A percentile compares a stretch with the other conserved stretches of the same genome.
Conservation (phyloP, 768 basidiomycete species). For the Agaricus subrufescens region DNA sequence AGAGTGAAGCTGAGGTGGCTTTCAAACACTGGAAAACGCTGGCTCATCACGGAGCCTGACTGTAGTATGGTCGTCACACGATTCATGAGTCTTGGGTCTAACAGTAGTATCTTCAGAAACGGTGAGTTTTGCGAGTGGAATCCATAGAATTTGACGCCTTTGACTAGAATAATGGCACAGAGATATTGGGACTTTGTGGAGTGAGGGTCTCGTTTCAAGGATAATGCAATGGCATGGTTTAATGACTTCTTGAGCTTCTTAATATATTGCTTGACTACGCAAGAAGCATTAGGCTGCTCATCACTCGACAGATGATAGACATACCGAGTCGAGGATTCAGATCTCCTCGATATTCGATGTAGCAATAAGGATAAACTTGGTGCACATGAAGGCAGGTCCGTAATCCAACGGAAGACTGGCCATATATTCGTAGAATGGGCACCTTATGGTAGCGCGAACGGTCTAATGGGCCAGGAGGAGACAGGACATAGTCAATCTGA, state of each 20-base stretch:
- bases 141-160: slow-evolving; percentile 95
- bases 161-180: slow-evolving; percentile 78
- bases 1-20: slow-evolving; percentile 84
- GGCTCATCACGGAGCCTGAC: slow-evolving; percentile 79
- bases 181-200: slow-evolving; percentile 56
- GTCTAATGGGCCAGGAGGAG: slow-evolving; percentile 59
- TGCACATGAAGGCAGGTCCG: slow-evolving; percentile 88
- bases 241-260: slow-evolving; percentile 66
- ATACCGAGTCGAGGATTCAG: slow-evolving; percentile 62
- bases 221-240: slow-evolving; percentile 82
- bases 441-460: slow-evolving; percentile 56
- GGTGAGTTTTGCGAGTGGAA: slow-evolving; percentile 82
- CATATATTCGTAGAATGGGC: slow-evolving; percentile 85
- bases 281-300: not conserved
- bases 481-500: slow-evolving; percentile 63
- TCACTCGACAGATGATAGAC: slow-evolving; percentile 6
- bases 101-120: slow-evolving; percentile 82
- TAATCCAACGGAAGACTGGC: slow-evolving; percentile 69
- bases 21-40: slow-evolving; percentile 78
- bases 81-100: slow-evolving; percentile 64
- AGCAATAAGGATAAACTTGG: slow-evolving; percentile 93
- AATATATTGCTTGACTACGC: slow-evolving; percentile 69
- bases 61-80: slow-evolving; percentile 74
- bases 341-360: slow-evolving; percentile 72
- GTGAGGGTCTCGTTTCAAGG: slow-evolving; percentile 67